phyloP scores from a whole-genome alignment of 805 yeast genomes.

The Hanseniaspora guilliermondii region DNA sequence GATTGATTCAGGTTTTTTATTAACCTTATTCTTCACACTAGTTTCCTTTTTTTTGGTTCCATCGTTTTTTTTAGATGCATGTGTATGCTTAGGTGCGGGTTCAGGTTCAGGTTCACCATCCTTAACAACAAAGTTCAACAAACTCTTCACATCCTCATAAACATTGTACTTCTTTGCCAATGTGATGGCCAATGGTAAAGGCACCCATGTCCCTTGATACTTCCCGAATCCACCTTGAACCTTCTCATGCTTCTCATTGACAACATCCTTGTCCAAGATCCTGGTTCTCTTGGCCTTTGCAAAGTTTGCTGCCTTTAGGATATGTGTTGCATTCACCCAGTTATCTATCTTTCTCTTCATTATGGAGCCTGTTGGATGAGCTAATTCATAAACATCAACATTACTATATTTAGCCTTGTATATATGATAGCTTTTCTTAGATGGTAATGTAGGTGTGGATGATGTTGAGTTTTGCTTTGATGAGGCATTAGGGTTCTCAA shows the following conservation, averaged over 20 bases:
- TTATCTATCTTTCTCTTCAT: slow-evolving; percentile 68
- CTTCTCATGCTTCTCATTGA: slow-evolving; percentile 76
- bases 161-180: slow-evolving; percentile 59
- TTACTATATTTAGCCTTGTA: slow-evolving; percentile 71
- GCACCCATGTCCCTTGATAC: slow-evolving; percentile 96
- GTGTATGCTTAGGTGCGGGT: slow-evolving; percentile 54
- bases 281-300: slow-evolving; percentile 91
- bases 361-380: slow-evolving; percentile 54
- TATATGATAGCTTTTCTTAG: slow-evolving; percentile 27
- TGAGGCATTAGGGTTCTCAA: neutral
- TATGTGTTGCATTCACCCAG: slow-evolving; percentile 92
- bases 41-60: slow-evolving; percentile 18
- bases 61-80: slow-evolving; percentile 41
- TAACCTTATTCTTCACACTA: neutral
- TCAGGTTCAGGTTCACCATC: slow-evolving; percentile 45
- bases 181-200: slow-evolving; percentile 57
- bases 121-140: slow-evolving; percentile 47
- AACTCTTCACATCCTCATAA: slow-evolving; percentile 45
- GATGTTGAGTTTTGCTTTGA: neutral
- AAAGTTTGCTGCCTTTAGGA: slow-evolving; percentile 81
- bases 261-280: slow-evolving; percentile 86
- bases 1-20: neutral
- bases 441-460: neutral
- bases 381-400: slow-evolving; percentile 72
- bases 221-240: slow-evolving; percentile 96